Evolutionary conservation across 73 alveolate genomes (phyloP).

Genomic region (Tetrahymena malaccensis): DNA sequence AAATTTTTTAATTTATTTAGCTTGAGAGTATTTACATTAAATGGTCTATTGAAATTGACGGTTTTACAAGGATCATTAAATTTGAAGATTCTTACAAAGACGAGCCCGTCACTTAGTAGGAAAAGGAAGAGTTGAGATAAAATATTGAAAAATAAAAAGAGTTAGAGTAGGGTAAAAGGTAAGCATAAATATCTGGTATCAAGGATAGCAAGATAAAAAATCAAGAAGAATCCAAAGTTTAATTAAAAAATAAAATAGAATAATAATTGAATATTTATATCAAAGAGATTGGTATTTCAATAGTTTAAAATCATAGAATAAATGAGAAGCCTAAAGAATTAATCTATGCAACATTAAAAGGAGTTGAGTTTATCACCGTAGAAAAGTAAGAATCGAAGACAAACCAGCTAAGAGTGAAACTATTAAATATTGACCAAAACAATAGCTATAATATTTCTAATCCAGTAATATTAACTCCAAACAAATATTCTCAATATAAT

Average conservation of each 20-base stretch:
- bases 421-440: slow-evolving; percentile 15
- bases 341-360: neutral
- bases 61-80: neutral
- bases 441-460: neutral
- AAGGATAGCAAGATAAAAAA: neutral
- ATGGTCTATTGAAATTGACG: neutral
- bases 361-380: slow-evolving; percentile 7
- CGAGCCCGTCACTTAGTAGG: neutral
- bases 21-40: neutral
- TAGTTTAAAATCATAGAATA: neutral
- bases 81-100: neutral
- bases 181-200: neutral
- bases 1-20: neutral
- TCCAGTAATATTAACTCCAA: slow-evolving; percentile 22
- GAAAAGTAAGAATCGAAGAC: neutral
- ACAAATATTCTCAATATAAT: slow-evolving; percentile 8
- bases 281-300: neutral
- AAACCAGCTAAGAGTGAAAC: slow-evolving; percentile 1
- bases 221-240: neutral
- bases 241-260: neutral
- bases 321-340: slow-evolving; percentile 11
- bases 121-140: neutral
- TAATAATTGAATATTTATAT: neutral
- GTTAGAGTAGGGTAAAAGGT: neutral
- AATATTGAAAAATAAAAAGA: neutral